Evolutionary conservation across 2,329 filamentous ascomycete species (phyloP).

Genomic region (Cladobotryum mycophilum): DNA sequence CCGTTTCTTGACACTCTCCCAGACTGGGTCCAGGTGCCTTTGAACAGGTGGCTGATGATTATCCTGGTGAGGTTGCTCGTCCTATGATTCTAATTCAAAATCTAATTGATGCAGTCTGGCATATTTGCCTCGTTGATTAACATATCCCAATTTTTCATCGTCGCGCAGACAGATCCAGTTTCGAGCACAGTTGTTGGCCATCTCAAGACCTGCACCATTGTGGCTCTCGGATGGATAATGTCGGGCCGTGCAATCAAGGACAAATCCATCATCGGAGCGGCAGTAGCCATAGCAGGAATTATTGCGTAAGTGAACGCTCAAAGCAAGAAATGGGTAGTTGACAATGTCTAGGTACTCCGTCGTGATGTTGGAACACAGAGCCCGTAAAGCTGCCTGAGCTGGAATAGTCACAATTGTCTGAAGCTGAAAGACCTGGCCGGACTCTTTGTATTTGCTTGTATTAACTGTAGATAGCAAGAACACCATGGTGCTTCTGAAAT

Average conservation of each 20-base stretch:
- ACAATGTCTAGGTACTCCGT: conserved; percentile 36
- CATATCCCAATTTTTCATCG: conserved; percentile 57
- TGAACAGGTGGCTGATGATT: conserved; percentile 53
- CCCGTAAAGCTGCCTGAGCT: not conserved
- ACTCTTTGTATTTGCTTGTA: not conserved
- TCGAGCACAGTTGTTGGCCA: conserved; percentile 62
- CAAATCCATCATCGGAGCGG: conserved; percentile 48
- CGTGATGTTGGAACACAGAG: conserved; percentile 41
- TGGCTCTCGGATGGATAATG: conserved; percentile 55
- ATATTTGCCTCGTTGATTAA: conserved; percentile 60
- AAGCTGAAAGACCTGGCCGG: too few species aligned
- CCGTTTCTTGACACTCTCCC: conserved; percentile 61
- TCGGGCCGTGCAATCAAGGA: conserved; percentile 51
- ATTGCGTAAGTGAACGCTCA: conserved; percentile 39
- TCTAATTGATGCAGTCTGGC: conserved; percentile 43
- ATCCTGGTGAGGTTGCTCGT: conserved; percentile 39
- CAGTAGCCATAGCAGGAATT: conserved; percentile 52
- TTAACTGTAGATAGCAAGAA: not conserved
- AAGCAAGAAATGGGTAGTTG: not conserved
- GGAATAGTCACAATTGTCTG: too few species aligned
- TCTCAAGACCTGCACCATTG: conserved; percentile 59
- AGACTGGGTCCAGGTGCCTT: conserved; percentile 43
- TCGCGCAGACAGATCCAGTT: conserved; percentile 55
- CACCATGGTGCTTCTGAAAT: too few species aligned
- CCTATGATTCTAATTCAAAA: not conserved